Percentiles rank a stretch among this genome's conserved stretches.
Conservation (phyloP, 179 eudicot species). For the Spinacia oleracea region DNA sequence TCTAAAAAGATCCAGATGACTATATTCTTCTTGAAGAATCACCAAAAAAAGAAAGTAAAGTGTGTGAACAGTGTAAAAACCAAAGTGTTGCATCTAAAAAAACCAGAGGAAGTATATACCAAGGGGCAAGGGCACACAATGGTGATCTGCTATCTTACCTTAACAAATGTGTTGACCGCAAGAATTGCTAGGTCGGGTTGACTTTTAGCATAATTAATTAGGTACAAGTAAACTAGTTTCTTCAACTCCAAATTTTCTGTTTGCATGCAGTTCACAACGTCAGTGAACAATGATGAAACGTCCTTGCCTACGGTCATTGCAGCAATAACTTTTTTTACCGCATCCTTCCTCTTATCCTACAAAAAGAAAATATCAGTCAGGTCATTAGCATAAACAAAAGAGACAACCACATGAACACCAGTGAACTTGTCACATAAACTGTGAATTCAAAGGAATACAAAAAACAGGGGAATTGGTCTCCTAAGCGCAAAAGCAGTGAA, state of each 20-base stretch:
- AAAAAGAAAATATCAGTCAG: constrained; percentile 15
- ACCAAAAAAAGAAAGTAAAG: too few species aligned
- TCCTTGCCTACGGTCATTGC: constrained; percentile 99
- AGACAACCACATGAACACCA: background rate
- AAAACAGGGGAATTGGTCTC: background rate
- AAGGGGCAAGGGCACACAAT: background rate
- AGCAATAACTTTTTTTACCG: constrained; percentile 97
- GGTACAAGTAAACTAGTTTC: constrained; percentile 92
- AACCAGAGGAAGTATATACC: too few species aligned
- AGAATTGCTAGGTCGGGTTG: constrained; percentile 98
- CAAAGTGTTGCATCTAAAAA: too few species aligned
- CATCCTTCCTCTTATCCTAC: constrained; percentile 99
- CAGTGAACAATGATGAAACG: constrained; percentile 94
- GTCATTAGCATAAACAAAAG: constrained; percentile 16
- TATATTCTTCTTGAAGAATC: too few species aligned
- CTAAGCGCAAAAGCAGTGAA: background rate
- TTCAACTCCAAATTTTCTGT: constrained; percentile 97
- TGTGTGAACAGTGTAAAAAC: too few species aligned
- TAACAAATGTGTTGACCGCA: constrained; percentile 97
- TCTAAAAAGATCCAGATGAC: too few species aligned
- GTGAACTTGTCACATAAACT: background rate
- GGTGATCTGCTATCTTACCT: constrained; percentile 46
- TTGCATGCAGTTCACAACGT: constrained; percentile 99
- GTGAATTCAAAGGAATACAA: background rate
- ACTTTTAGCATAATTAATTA: constrained; percentile 96